Percentiles rank a stretch among this genome's conserved stretches.
phyloP scores from a whole-genome alignment of 2,329 filamentous ascomycete genomes.

The Fusarium pininemorale region DNA sequence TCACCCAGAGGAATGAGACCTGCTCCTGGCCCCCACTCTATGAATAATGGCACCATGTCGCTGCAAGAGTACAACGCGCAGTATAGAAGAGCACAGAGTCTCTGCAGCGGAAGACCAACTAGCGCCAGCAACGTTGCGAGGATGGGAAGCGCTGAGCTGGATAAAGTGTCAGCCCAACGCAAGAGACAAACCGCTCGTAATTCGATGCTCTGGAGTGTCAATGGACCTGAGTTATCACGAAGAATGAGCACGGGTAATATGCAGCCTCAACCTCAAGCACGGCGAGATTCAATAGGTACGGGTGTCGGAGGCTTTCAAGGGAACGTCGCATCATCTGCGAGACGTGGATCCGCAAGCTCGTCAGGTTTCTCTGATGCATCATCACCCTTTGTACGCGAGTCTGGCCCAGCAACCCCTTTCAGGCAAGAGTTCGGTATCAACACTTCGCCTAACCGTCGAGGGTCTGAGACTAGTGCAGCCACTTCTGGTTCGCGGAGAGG shows the following conservation, averaged over 20 bases:
- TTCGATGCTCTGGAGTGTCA: constrained; percentile 42
- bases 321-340: not conserved
- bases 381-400: constrained; percentile 29
- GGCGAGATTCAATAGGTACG: constrained; percentile 22
- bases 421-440: constrained; percentile 26
- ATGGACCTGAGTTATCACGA: constrained; percentile 33
- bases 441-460: constrained; percentile 23
- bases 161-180: constrained; percentile 33
- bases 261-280: constrained; percentile 7
- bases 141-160: constrained; percentile 50
- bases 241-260: constrained; percentile 53
- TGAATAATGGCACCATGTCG: constrained; percentile 41
- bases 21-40: constrained; percentile 24
- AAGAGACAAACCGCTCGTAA: constrained; percentile 38
- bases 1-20: constrained; percentile 54
- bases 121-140: constrained; percentile 51
- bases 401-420: constrained; percentile 28
- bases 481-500: constrained; percentile 28
- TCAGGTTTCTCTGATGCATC: constrained; percentile 28
- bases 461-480: constrained; percentile 25
- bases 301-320: constrained; percentile 11
- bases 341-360: constrained; percentile 31
- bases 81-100: constrained; percentile 51
- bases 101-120: constrained; percentile 40
- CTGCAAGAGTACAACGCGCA: constrained; percentile 49